These are phyloP conservation scores for Lipomyces kockii DNA, from an alignment of 805 yeast genomes.

Conservation along the genomic window DNA sequence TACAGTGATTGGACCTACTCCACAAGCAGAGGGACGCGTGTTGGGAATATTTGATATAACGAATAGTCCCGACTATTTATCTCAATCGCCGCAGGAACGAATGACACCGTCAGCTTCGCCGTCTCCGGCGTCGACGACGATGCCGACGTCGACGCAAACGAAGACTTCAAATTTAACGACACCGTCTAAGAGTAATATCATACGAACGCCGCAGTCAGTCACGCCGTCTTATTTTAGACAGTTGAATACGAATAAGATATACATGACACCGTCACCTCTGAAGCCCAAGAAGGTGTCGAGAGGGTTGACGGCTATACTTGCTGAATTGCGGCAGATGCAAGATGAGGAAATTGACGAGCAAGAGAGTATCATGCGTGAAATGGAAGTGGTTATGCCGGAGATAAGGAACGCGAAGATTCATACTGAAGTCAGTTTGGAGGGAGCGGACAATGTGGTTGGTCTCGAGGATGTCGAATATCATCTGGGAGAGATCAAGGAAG, in stretches of 20 bases:
- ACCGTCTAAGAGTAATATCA: slow-evolving; percentile 3
- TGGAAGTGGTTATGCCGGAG: slow-evolving; percentile 12
- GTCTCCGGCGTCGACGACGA: not conserved
- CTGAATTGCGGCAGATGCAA: slow-evolving; percentile 27
- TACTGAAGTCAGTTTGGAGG: not conserved
- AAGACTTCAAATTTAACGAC: slow-evolving; percentile 4
- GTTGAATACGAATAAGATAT: not conserved
- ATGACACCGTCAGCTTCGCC: not conserved
- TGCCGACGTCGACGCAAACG: not conserved
- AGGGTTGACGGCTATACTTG: slow-evolving; percentile 29
- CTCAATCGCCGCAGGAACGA: not conserved
- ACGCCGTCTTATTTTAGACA: slow-evolving; percentile 29
- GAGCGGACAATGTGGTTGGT: slow-evolving; percentile 1
- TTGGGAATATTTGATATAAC: slow-evolving; percentile 37
- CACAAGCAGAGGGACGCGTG: slow-evolving; percentile 34
- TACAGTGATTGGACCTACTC: slow-evolving; percentile 38
- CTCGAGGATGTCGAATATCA: slow-evolving; percentile 15
- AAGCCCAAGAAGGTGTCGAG: slow-evolving; percentile 21
- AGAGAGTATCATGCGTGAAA: slow-evolving; percentile 28
- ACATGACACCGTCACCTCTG: slow-evolving; percentile 35
- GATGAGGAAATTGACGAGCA: slow-evolving; percentile 31
- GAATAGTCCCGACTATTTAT: not conserved
- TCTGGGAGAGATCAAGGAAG: slow-evolving; percentile 31
- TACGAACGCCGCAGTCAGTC: slow-evolving; percentile 15
- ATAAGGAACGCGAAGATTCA: not conserved